Conservation (phyloP, 192 early-diverging fungal genomes). For the Backusella liffmaniae region DNA sequence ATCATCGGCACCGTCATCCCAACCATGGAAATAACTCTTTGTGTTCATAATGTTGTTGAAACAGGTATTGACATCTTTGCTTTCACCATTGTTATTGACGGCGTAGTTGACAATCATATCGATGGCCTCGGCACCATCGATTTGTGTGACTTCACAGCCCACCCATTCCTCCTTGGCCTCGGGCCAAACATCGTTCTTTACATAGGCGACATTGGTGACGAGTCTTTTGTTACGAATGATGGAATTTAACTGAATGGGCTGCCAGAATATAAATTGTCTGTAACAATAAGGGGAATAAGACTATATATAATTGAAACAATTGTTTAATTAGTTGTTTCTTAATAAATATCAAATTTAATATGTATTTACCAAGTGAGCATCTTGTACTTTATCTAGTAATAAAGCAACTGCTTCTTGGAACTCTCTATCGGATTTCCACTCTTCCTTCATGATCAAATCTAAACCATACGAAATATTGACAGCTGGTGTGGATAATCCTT, state of each 20-base stretch:
- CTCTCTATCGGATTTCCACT: conserved; percentile 31
- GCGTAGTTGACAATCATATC: conserved; percentile 40
- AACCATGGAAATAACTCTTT: conserved; percentile 40
- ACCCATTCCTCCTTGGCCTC: conserved; percentile 34
- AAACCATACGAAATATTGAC: conserved; percentile 32
- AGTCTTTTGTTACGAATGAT: conserved; percentile 19
- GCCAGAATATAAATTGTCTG: conserved; percentile 39
- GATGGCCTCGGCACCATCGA: conserved; percentile 29
- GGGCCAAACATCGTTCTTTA: conserved; percentile 33
- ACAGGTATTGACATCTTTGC: conserved; percentile 40
- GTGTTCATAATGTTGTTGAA: conserved; percentile 42
- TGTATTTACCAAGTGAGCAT: conserved; percentile 35
- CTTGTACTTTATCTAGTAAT: conserved; percentile 39
- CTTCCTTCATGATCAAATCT: conserved; percentile 23
- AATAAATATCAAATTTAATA: not conserved
- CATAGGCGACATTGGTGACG: conserved; percentile 36
- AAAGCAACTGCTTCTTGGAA: conserved; percentile 38
- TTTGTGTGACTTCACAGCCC: conserved; percentile 34
- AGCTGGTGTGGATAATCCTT: conserved; percentile 29
- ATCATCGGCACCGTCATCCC: conserved; percentile 42
- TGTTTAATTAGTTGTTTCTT: not conserved
- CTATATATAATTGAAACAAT: conserved; percentile 8
- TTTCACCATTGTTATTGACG: conserved; percentile 41
- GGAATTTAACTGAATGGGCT: conserved; percentile 37
- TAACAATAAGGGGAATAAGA: conserved; percentile 36